Evolutionary conservation across 257 asterid genomes (phyloP).

Genomic region (Salvia miltiorrhiza): DNA sequence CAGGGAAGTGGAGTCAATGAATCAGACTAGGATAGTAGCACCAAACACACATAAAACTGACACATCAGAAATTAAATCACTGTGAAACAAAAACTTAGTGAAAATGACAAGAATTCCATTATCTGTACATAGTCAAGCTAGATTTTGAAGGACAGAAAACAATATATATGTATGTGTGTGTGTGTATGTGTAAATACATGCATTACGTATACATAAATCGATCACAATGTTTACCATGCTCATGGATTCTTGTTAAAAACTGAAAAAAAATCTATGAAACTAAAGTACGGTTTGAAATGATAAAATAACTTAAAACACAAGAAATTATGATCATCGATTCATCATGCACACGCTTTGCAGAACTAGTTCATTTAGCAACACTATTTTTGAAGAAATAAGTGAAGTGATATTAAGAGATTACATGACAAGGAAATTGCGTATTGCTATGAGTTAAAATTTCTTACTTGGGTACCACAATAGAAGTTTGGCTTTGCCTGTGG

Average conservation of each 20-base stretch:
- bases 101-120: neutral
- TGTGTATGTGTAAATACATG: neutral
- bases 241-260: neutral
- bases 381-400: no score
- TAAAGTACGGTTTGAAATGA: neutral
- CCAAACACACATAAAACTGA: neutral
- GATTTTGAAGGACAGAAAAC: constrained; percentile 1
- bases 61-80: constrained; percentile 10
- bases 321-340: neutral
- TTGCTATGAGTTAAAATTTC: constrained; percentile 23
- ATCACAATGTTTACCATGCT: neutral
- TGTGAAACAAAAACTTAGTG: neutral
- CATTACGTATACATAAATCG: neutral
- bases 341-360: neutral
- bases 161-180: neutral
- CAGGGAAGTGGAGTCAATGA: neutral
- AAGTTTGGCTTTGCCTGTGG: constrained; percentile 90
- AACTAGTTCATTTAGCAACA: constrained; percentile 1
- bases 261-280: neutral
- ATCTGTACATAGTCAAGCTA: neutral
- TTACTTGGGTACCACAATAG: constrained; percentile 94
- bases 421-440: constrained; percentile 1
- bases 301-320: neutral
- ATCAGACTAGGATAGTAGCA: constrained; percentile 2
- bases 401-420: no score